A percentile compares a stretch with the other conserved stretches of the same genome.
Evolutionary conservation across 2,329 filamentous ascomycete genomes (phyloP).

Genomic region (Phialocephala subalpina): DNA sequence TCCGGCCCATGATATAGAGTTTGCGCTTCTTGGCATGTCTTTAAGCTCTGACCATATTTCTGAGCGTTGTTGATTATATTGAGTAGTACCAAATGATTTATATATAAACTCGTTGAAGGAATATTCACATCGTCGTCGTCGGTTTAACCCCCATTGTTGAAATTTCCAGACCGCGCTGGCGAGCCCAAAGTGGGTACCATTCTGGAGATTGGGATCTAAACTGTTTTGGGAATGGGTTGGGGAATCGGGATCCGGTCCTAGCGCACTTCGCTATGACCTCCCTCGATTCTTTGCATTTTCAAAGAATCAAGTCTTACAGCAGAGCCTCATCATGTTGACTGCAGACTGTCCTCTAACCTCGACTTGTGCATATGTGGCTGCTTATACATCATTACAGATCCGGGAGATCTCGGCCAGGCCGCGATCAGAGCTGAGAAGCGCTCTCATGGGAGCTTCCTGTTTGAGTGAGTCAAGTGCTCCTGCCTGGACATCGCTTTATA

Average conservation of each 20-base stretch:
- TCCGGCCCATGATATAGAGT: constrained; percentile 15
- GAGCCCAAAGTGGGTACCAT: background rate
- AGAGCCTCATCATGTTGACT: background rate
- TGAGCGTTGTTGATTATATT: background rate
- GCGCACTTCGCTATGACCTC: background rate
- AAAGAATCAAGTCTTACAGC: background rate
- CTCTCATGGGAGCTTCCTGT: background rate
- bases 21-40: background rate
- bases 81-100: background rate
- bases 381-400: background rate
- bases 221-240: background rate
- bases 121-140: background rate
- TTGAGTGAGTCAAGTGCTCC: constrained; percentile 1
- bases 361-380: background rate
- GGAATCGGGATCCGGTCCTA: background rate
- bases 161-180: background rate
- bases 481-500: background rate
- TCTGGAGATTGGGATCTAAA: background rate
- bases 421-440: background rate
- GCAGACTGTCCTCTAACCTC: background rate
- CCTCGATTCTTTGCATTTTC: background rate
- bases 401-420: background rate
- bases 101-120: background rate
- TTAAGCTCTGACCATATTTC: background rate
- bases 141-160: background rate